Base-by-base conservation (phyloP, 306 rosid genomes). In the Prunus campanulata region DNA sequence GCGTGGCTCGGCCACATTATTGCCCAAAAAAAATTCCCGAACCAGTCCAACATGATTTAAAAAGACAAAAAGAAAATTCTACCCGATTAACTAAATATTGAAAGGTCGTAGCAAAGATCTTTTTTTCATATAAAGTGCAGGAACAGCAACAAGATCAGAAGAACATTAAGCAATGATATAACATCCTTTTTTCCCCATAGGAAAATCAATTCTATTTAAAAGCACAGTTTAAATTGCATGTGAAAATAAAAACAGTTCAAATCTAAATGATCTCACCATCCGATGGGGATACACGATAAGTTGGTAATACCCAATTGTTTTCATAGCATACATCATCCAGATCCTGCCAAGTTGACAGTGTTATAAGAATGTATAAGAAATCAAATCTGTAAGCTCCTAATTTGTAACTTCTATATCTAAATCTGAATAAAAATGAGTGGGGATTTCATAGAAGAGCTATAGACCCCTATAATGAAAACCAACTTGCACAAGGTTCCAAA, bases 281-380 rank as follows among this genome's bases (percentile, higher is more conserved):
- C 83, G 80, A 54, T 1, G 71, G 63, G 29, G 77, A 77, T 62
- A 85, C 66, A 42, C 51, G 73, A 79, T 88, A 90, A 74, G 80
- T 84, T 50, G 93, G 95, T 35, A 85, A 64, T 62, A 77, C 32
- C 95, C 93, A 88, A 74, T 79, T 63, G 75, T 84, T 87, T 76
- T 72, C 66, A 30, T 55, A 50, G 55, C 88, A 87, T 57, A 74
- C 54, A n/a, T 50, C 80, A 66, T 87, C 90, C 70, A 87, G 29
- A 77, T 84, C 88, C 88, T 87, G 90, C 70, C 60, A 77, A 47
- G 19, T 62, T 46, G 35, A 71, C 9, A 67, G 42, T 62, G 42
- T 32, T 16, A 72, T 32, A 19, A 56, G 56, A 71, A 35, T 48
- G 46, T 39, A 42, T 1, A 8, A 22, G 56, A 50, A 16, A 46